These are phyloP conservation scores for Lanmaoa rubissima DNA, from an alignment of 768 basidiomycete genomes.

Conservation along the genomic window DNA sequence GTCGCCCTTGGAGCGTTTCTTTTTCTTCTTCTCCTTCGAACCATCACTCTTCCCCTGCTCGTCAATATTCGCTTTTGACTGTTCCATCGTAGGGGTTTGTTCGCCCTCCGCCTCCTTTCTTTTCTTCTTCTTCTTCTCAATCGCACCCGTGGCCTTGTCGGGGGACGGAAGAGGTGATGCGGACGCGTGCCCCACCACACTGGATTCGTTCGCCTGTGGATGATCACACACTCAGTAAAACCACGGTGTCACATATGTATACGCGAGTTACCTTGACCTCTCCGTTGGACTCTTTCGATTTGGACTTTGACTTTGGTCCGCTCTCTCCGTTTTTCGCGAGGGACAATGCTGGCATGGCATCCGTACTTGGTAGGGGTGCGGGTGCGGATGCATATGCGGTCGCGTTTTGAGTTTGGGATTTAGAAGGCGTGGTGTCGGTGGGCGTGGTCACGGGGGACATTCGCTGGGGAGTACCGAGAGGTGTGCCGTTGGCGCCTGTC, in stretches of 20 bases:
- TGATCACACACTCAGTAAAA: slow-evolving; percentile 8
- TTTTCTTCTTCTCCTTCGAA: slow-evolving; percentile 17
- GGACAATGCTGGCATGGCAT: not conserved
- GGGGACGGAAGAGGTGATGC: not conserved
- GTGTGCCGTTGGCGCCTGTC: slow-evolving; percentile 72
- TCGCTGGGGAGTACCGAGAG: slow-evolving; percentile 60
- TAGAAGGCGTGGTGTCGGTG: slow-evolving; percentile 4
- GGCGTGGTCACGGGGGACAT: slow-evolving; percentile 44
- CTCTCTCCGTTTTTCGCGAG: slow-evolving; percentile 2
- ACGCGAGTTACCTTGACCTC: slow-evolving; percentile 16
- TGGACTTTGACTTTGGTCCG: slow-evolving; percentile 8
- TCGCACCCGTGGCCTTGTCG: not conserved
- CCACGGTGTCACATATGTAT: not conserved
- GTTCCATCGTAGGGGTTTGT: not conserved
- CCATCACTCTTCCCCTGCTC: slow-evolving; percentile 1
- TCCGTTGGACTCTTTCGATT: slow-evolving; percentile 4
- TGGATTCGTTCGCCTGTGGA: slow-evolving; percentile 3
- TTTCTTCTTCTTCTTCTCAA: slow-evolving; percentile 20
- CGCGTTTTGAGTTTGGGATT: not conserved
- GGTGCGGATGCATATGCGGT: not conserved
- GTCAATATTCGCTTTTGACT: not conserved
- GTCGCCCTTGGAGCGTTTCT: slow-evolving; percentile 19
- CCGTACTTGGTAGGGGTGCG: not conserved
- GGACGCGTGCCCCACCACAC: not conserved
- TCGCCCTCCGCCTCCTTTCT: slow-evolving; percentile 4